phyloP scores from a whole-genome alignment of 768 basidiomycete genomes.

The Russula earlei region DNA sequence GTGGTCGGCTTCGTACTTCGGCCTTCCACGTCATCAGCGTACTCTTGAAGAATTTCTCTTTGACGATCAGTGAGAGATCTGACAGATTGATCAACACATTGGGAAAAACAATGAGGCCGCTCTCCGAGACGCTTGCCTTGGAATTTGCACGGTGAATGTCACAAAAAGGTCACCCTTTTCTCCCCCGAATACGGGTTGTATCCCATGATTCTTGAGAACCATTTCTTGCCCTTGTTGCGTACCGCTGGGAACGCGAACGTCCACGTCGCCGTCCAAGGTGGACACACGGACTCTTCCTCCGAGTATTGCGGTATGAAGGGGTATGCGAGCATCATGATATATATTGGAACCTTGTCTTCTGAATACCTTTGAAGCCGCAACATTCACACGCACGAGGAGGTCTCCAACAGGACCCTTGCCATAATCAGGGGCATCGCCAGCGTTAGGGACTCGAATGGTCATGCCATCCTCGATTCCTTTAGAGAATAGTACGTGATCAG shows the following conservation, averaged over 20 bases:
- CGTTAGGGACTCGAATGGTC: constrained; percentile 70
- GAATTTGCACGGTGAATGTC: constrained; percentile 77
- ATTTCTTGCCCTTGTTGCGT: constrained; percentile 98
- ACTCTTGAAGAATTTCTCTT: constrained; percentile 79
- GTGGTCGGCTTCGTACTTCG: constrained; percentile 26
- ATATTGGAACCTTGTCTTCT: constrained; percentile 85
- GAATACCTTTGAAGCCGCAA: constrained; percentile 77
- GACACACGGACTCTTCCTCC: constrained; percentile 89
- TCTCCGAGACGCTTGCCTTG: constrained; percentile 52
- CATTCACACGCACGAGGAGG: constrained; percentile 77
- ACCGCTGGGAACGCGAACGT: constrained; percentile 83
- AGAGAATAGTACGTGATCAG: constrained; percentile 6
- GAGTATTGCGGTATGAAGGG: constrained; percentile 85
- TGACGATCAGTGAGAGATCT: constrained; percentile 81
- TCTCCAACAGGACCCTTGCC: constrained; percentile 77
- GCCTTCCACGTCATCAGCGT: constrained; percentile 90
- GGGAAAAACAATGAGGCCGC: constrained; percentile 2
- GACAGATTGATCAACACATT: constrained; percentile 14
- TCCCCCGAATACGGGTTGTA: constrained; percentile 48
- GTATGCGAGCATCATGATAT: constrained; percentile 83
- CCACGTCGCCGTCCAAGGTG: constrained; percentile 91
- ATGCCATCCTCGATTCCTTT: constrained; percentile 92
- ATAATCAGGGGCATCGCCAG: constrained; percentile 76
- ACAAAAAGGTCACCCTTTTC: constrained; percentile 83
- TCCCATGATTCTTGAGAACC: constrained; percentile 83